phyloP scores from a whole-genome alignment of 2,329 filamentous ascomycete species.

The Nemania diffusa region DNA sequence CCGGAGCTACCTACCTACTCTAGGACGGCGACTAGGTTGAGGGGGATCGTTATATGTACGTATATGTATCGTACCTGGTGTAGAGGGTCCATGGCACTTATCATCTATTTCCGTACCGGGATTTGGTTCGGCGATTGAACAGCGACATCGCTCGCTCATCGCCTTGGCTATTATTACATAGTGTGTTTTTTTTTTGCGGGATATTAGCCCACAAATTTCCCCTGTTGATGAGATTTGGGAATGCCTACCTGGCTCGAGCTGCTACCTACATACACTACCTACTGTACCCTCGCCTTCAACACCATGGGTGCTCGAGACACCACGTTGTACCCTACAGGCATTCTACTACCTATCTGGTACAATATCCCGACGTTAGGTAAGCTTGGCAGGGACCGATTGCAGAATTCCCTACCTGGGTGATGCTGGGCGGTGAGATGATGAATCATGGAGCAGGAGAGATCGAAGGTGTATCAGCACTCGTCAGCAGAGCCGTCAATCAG shows the following conservation, averaged over 20 bases:
- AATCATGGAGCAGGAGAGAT: constrained; percentile 2
- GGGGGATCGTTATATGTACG: neutral
- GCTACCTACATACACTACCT: neutral
- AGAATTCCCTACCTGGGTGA: neutral
- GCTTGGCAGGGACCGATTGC: constrained; percentile 27
- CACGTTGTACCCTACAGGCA: neutral
- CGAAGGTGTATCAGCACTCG: neutral
- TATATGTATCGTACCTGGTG: neutral
- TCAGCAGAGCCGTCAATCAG: constrained; percentile 27
- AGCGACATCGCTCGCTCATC: constrained; percentile 22
- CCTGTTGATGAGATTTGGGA: constrained; percentile 13
- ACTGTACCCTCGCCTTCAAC: neutral
- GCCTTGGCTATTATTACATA: constrained; percentile 1
- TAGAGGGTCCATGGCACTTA: neutral
- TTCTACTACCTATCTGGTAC: constrained; percentile 7
- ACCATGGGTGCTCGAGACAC: constrained; percentile 7
- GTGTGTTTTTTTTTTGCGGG: constrained; percentile 13
- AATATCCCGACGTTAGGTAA: constrained; percentile 2
- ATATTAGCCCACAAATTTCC: constrained; percentile 10
- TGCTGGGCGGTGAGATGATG: constrained; percentile 19
- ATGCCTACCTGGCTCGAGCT: neutral
- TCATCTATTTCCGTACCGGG: constrained; percentile 24
- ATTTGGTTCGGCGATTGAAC: constrained; percentile 34
- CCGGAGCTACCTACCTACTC: neutral
- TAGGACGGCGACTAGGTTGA: constrained; percentile 1